Base-by-base conservation (phyloP, 2,329 filamentous ascomycete species). In the Botryotinia calthae region DNA sequence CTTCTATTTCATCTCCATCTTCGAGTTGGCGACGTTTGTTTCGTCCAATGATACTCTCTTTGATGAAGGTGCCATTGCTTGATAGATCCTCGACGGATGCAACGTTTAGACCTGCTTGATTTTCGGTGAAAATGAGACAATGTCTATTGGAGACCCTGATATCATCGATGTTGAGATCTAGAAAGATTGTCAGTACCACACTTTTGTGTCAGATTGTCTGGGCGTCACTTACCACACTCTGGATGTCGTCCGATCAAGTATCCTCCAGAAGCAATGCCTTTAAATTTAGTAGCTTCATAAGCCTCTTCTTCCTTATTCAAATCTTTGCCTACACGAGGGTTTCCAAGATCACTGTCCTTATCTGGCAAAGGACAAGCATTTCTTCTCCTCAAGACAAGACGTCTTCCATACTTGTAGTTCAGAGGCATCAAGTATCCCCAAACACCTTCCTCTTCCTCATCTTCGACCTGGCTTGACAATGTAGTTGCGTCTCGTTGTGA, bases 371-470 rank as follows among this genome's bases (percentile, higher is more conserved):
- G 89, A 80, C 94, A 97, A 51, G 88, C 86, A 73, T 86, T 87
- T 72, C 95, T 88, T 79, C 89, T 93, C 82, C 88, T 91, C 81
- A 99, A 82, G 12, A 97, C 92, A 83, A 97, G 82, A 7, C 87
- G 82, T 81, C 92, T 83, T 82, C 89, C 91, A 71, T 91, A 90
- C 76, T 88, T 88, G 70, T 88, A 87, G 79, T 95, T 91, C 37
- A 97, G 84, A 2, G 95, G 94, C 71, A 97, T 89, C 8, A 99
- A 85, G 79, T 98, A 99, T 20, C 97, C 97, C 96, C 96, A 99
- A 1, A 98, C 94, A 14, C 94, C 94, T 67, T 81, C 80, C 64
- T 81, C 87, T 73, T 88, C 89, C 83, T 97, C 94, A 80, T 97
- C 93, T 75, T 95, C 89, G 6, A 97, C 93, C 72, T 97, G 94